phyloP scores from a whole-genome alignment of 2,329 filamentous ascomycete species.

The Epichloe brachyelytri region DNA sequence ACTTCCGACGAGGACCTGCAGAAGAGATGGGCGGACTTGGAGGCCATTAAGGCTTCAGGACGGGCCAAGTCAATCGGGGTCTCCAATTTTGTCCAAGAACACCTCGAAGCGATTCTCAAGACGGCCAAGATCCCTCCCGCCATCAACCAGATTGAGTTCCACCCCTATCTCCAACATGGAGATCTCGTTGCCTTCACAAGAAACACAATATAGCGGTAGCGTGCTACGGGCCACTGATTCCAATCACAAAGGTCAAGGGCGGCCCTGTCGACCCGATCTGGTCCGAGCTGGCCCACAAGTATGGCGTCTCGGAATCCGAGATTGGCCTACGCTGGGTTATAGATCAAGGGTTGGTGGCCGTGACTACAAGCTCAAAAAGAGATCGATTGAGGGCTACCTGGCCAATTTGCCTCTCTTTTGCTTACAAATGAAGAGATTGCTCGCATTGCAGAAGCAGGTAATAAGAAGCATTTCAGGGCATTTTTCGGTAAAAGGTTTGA shows the following conservation, averaged over 20 bases:
- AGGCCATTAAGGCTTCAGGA: slow-evolving; percentile 54
- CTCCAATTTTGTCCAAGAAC: slow-evolving; percentile 53
- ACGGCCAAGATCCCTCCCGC: slow-evolving; percentile 51
- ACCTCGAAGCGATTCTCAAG: slow-evolving; percentile 43
- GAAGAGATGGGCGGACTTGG: slow-evolving; percentile 43
- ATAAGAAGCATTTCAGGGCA: slow-evolving; percentile 46
- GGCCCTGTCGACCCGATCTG: slow-evolving; percentile 43
- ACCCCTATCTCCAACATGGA: slow-evolving; percentile 60
- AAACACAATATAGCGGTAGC: slow-evolving; percentile 42
- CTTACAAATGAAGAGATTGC: slow-evolving; percentile 45
- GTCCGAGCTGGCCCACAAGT: slow-evolving; percentile 40
- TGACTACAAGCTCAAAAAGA: slow-evolving; percentile 48
- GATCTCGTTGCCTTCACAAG: slow-evolving; percentile 43
- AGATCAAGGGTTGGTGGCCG: slow-evolving; percentile 43
- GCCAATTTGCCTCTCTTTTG: slow-evolving; percentile 38
- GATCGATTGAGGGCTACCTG: slow-evolving; percentile 43
- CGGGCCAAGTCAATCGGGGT: slow-evolving; percentile 61
- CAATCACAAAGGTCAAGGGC: slow-evolving; percentile 30
- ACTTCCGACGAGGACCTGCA: slow-evolving; percentile 40
- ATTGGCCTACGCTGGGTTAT: slow-evolving; percentile 47
- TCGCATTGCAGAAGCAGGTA: slow-evolving; percentile 41
- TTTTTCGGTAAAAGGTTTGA: slow-evolving; percentile 45
- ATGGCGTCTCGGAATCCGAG: slow-evolving; percentile 42
- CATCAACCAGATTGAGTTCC: slow-evolving; percentile 71
- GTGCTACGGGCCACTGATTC: slow-evolving; percentile 43